Percentiles rank a stretch among this genome's conserved stretches.
Evolutionary conservation across 768 basidiomycete species (phyloP).

Genomic region (Lactarius psammicola): DNA sequence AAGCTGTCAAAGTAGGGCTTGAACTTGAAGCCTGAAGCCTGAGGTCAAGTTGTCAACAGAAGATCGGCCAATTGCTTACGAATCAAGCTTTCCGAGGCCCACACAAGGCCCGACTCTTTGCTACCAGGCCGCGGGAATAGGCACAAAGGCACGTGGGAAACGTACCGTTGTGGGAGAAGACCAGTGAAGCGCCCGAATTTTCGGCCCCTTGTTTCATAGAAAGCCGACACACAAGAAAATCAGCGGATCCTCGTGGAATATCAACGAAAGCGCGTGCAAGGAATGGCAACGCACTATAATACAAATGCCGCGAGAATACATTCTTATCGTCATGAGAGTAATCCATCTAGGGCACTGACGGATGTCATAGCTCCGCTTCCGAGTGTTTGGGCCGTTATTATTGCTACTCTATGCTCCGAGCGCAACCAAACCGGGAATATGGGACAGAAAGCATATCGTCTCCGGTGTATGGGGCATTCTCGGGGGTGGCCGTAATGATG

Average conservation of each 20-base stretch:
- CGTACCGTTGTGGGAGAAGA: background rate
- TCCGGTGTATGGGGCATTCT: background rate
- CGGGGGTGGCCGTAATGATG: background rate
- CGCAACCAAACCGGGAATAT: background rate
- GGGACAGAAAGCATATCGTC: background rate
- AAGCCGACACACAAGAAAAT: background rate
- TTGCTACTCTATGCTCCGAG: background rate
- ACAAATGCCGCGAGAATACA: background rate
- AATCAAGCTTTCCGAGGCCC: background rate
- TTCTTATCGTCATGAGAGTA: background rate
- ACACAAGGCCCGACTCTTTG: background rate
- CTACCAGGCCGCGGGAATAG: background rate
- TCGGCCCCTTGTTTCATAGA: background rate
- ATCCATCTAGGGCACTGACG: background rate
- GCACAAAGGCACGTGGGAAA: background rate
- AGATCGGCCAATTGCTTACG: background rate
- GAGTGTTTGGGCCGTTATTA: background rate
- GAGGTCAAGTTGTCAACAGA: no score
- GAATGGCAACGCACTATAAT: background rate
- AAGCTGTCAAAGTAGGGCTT: background rate
- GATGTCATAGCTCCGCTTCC: background rate
- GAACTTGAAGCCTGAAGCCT: background rate
- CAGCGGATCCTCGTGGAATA: background rate
- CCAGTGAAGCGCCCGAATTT: background rate
- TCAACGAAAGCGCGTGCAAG: background rate